Conservation (phyloP, 2,329 filamentous ascomycete genomes). For the Myriangium duriaei region DNA sequence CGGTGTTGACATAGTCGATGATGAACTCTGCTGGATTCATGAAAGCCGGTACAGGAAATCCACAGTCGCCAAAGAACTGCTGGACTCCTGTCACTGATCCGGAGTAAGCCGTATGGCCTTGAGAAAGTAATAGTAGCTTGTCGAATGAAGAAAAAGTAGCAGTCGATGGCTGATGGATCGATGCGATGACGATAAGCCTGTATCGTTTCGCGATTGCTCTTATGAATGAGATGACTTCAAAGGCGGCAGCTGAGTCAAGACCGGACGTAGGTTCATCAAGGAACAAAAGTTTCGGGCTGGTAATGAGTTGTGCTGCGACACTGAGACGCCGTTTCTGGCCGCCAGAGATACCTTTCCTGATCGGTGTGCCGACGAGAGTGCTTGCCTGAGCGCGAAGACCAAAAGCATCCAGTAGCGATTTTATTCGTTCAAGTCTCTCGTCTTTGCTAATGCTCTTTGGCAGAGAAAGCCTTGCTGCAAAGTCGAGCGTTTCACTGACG, state of each 20-base stretch:
- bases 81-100: constrained; percentile 44
- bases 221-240: constrained; percentile 61
- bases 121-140: constrained; percentile 57
- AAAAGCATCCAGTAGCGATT: constrained; percentile 53
- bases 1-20: constrained; percentile 62
- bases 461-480: constrained; percentile 55
- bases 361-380: constrained; percentile 63
- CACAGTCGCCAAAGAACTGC: constrained; percentile 48
- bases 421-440: constrained; percentile 48
- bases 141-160: constrained; percentile 67
- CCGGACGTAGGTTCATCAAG: constrained; percentile 73
- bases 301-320: constrained; percentile 67
- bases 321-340: constrained; percentile 70
- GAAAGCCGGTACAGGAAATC: constrained; percentile 48
- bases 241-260: constrained; percentile 61
- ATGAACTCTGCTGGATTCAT: constrained; percentile 68
- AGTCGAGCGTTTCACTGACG: constrained; percentile 62
- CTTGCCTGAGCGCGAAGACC: constrained; percentile 55
- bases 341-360: constrained; percentile 67
- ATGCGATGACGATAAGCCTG: constrained; percentile 31
- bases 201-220: constrained; percentile 49
- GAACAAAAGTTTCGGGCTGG: constrained; percentile 64
- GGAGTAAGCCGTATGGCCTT: constrained; percentile 57
- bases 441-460: constrained; percentile 24
- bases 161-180: constrained; percentile 72